Conservation (phyloP, 2,329 filamentous ascomycete genomes). For the Ophiostoma triangulosporum region DNA sequence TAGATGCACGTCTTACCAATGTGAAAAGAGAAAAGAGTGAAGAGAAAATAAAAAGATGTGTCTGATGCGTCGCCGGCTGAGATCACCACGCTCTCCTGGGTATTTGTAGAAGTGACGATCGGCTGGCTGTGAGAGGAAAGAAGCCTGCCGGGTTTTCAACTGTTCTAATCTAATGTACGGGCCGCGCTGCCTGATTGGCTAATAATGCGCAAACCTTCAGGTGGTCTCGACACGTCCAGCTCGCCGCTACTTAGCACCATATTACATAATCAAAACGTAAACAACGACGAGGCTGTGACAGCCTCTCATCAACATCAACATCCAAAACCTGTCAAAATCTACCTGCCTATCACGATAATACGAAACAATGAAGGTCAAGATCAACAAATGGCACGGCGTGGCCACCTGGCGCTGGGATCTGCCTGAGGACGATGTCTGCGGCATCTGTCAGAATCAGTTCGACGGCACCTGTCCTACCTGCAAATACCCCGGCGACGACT, state of each 20-base stretch:
- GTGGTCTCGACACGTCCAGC: neutral
- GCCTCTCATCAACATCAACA: neutral
- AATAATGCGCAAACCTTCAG: neutral
- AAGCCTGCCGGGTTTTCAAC: constrained; percentile 9
- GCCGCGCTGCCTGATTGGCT: constrained; percentile 4
- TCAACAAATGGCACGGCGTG: constrained; percentile 85
- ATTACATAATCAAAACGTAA: neutral
- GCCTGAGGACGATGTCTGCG: constrained; percentile 92
- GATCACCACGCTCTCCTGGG: neutral
- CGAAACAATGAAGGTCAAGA: constrained; percentile 74
- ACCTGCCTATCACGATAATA: too few species aligned
- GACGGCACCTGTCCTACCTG: constrained; percentile 96
- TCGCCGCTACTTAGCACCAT: neutral
- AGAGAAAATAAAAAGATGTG: neutral
- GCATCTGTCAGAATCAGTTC: constrained; percentile 96
- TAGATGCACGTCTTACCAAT: neutral
- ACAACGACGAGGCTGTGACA: neutral
- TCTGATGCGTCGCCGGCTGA: neutral
- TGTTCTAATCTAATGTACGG: neutral
- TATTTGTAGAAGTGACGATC: neutral
- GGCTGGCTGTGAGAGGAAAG: neutral
- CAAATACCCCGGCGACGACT: constrained; percentile 95
- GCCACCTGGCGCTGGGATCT: constrained; percentile 98
- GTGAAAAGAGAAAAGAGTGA: too few species aligned
- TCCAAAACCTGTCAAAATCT: too few species aligned